A percentile compares a stretch with the other conserved stretches of the same genome.
Conservation (phyloP, 2,329 filamentous ascomycete species). For the Neobulgaria alba region DNA sequence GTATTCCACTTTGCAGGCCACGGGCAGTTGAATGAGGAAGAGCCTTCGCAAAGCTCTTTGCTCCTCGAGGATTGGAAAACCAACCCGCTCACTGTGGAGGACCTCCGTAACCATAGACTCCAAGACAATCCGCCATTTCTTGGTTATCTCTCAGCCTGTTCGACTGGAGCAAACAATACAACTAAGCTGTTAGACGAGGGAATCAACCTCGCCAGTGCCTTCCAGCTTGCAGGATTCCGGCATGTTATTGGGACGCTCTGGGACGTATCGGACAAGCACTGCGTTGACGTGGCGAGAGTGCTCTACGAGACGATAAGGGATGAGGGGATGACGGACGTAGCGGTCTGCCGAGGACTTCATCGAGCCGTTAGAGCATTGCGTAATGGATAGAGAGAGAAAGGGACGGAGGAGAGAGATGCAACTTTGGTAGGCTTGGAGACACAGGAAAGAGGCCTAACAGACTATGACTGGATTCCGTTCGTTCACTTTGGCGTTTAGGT, state of each 20-base stretch:
- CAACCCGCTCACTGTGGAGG: not conserved
- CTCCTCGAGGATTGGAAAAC: not conserved
- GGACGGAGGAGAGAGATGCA: too few species aligned
- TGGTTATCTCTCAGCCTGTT: constrained; percentile 2
- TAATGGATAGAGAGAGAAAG: too few species aligned
- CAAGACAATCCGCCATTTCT: not conserved
- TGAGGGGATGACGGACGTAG: too few species aligned
- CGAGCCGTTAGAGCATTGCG: too few species aligned
- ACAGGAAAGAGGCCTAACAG: too few species aligned
- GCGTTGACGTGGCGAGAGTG: too few species aligned
- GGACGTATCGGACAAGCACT: too few species aligned
- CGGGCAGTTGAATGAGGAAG: not conserved
- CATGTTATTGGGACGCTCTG: constrained; percentile 1
- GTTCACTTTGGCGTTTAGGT: too few species aligned
- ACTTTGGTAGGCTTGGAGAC: too few species aligned
- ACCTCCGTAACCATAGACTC: not conserved
- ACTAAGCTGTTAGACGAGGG: constrained; percentile 1
- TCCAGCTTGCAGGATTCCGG: constrained; percentile 1
- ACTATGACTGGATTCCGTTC: too few species aligned
- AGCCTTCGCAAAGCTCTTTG: not conserved
- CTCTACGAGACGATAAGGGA: too few species aligned
- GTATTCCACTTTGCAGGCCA: constrained; percentile 1
- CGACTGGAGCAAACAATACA: not conserved
- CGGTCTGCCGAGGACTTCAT: too few species aligned
- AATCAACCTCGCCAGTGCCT: constrained; percentile 1